phyloP scores from a whole-genome alignment of 495 filamentous ascomycete genomes.

The Lophiotrema nucula region DNA sequence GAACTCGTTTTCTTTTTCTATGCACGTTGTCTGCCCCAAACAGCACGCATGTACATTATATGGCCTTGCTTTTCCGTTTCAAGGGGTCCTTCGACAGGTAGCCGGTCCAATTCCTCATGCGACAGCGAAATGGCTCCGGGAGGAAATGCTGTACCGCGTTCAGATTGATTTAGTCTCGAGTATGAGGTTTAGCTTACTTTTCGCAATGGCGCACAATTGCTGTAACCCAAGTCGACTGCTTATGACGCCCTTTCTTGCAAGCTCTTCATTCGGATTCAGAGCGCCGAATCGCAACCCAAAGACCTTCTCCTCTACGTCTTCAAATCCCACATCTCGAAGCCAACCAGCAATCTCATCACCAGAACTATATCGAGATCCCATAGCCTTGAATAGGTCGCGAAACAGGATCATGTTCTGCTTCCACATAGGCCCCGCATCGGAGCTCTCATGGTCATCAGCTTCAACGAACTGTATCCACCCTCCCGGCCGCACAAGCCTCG shows the following conservation, averaged over 20 bases:
- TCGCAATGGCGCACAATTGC: not conserved
- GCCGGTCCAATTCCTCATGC: not conserved
- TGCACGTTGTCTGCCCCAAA: not conserved
- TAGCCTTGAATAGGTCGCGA: not conserved
- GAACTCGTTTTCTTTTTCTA: not conserved
- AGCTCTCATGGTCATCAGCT: not conserved
- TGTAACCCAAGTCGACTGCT: not conserved
- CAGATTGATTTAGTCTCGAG: not conserved
- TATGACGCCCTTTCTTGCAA: not conserved
- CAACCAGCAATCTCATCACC: not conserved
- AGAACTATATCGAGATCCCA: not conserved
- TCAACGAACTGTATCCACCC: constrained; percentile 26
- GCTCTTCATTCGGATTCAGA: not conserved
- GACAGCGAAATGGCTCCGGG: not conserved
- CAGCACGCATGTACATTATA: not conserved
- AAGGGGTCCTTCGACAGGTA: not conserved
- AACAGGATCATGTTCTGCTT: not conserved
- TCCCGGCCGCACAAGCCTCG: constrained; percentile 14
- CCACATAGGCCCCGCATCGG: not conserved
- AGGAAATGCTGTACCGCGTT: not conserved
- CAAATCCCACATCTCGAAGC: not conserved
- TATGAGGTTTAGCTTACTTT: not conserved
- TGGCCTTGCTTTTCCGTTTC: not conserved
- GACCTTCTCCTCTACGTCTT: not conserved
- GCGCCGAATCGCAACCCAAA: not conserved